Base-by-base conservation (phyloP, 2,329 filamentous ascomycete species). In the Apiospora rasikravindrae region DNA sequence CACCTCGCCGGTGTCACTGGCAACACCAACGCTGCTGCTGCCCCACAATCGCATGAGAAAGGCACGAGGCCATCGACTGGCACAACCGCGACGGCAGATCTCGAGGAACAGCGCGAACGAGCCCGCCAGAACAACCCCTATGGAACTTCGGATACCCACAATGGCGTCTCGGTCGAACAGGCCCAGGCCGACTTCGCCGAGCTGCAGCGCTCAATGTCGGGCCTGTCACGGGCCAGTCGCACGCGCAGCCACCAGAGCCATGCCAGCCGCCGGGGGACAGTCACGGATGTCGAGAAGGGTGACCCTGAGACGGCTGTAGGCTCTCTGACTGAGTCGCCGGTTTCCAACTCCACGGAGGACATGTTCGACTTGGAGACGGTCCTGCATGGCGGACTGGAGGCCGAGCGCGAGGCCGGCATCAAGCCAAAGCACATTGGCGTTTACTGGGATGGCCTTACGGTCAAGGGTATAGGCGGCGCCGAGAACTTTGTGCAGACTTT, bases 341-440 rank as follows among this genome's bases (percentile, higher is more conserved):
- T 82, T 3, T 85, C 85, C 0, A 85, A 86, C 64, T 84, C 84
- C 0, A 86, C 84, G 2, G 84, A 85, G 2, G 89, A 89, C 71
- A 84, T 87, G 13, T 97, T 96, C 81, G 92, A 97, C 79, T 85
- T 98, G 49, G 93, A 97, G 80, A 83, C 86, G 11, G 91, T 92
- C 4, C 84, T 97, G 73, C 89, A 93, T 64, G 93, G 94, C 2
- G 91, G 91, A 71, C 87, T 92, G 71, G 88, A 88, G 66, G 92
- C 94, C 11, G 93, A 94, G 78, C 87, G 89, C 73, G 90, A 92
- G 74, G 93, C 93, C 7, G 94, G 94, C 0, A 97, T 97, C 81
- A 91, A 91, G 73, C 87, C 91, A 6, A 97, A 97, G 84, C 90
- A 92, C 76, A 92, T 95, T 73, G 93, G 93, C 42, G 93, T 94